Base-by-base conservation (phyloP, 2,329 filamentous ascomycete genomes). In the Nothophaeocryptopus gaeumannii region DNA sequence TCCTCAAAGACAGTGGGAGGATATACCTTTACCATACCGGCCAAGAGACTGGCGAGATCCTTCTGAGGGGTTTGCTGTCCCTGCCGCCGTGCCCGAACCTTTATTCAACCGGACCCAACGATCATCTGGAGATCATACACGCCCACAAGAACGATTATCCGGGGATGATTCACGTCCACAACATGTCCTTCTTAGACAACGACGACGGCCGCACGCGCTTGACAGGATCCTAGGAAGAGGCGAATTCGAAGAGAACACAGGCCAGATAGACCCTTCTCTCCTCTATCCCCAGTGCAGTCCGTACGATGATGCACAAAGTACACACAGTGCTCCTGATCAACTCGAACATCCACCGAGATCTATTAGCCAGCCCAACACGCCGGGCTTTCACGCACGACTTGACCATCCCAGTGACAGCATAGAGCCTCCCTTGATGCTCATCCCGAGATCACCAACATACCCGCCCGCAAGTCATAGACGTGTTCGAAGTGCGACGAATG, bases 311-410 rank as follows among this genome's bases (percentile, higher is more conserved):
- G 34, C 37, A 11, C 20, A 45, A 16, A 47, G 44, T 39, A 34
- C 36, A 3, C 26, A 50, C 46, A 53, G 41, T 14, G 54, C 50
- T 12, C 49, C 47, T 7, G 44, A 55, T 32, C 47, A 53, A 7
- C 38, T 49, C 2, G 26, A 51, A 13, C 40, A 43, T n/a, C 11
- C 45, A 40, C 39, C 50, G 36, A 55, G 61, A 36, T 55, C 59
- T n/a, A 49, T 62, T 29, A 63, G 62, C 50, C 62, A 63, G 37
- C 63, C 63, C 5, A 59, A 47, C 43, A 59, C 60, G 16, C 50
- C 51, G n/a, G 40, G 30, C 37, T 29, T 49, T 32, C 15, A 31
- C 7, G 30, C 47, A 31, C 29, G 38, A 16, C 36, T 45, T 39
- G 36, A 40, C 9, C 42, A 48, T 38, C 33, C 20, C 11, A 48